A percentile compares a stretch with the other conserved stretches of the same genome.
These are phyloP conservation scores for Eimeria sp. DNA, from an alignment of 169 alveolate genomes.

Conservation along the genomic window DNA sequence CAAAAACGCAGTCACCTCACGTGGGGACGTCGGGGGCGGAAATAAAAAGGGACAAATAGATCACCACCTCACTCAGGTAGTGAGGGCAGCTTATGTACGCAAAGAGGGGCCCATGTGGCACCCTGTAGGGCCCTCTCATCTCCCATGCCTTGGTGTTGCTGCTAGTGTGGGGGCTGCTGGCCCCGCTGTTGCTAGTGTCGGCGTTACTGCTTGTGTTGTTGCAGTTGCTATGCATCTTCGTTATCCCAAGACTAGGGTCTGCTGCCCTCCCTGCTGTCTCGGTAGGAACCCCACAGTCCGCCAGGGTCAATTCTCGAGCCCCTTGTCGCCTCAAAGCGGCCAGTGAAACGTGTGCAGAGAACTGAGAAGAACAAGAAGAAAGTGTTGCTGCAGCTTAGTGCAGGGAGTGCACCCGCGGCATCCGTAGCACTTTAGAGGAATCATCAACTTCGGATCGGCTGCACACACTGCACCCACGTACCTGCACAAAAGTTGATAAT, in stretches of 20 bases:
- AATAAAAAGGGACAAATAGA: constrained; percentile 87
- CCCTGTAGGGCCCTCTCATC: constrained; percentile 81
- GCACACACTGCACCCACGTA: background rate
- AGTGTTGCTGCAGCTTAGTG: constrained; percentile 7
- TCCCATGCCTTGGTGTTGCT: constrained; percentile 15
- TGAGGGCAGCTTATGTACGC: constrained; percentile 91
- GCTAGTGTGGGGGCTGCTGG: background rate
- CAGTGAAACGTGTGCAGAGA: constrained; percentile 21
- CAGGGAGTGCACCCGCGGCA: background rate
- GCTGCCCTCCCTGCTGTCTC: background rate
- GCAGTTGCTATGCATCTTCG: constrained; percentile 7
- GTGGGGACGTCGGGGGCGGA: constrained; percentile 67
- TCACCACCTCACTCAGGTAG: constrained; percentile 89
- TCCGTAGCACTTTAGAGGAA: background rate
- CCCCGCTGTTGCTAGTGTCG: background rate
- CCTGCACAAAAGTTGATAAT: constrained; percentile 26
- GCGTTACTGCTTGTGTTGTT: background rate
- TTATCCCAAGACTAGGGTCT: background rate
- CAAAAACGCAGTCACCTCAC: constrained; percentile 52
- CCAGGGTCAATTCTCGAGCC: background rate
- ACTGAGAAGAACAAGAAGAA: background rate
- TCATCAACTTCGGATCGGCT: background rate
- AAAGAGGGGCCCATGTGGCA: constrained; percentile 91
- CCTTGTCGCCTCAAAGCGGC: constrained; percentile 49
- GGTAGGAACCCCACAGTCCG: background rate